Conservation (phyloP, 176 grass and related monocot genomes). For the Carex pumila region DNA sequence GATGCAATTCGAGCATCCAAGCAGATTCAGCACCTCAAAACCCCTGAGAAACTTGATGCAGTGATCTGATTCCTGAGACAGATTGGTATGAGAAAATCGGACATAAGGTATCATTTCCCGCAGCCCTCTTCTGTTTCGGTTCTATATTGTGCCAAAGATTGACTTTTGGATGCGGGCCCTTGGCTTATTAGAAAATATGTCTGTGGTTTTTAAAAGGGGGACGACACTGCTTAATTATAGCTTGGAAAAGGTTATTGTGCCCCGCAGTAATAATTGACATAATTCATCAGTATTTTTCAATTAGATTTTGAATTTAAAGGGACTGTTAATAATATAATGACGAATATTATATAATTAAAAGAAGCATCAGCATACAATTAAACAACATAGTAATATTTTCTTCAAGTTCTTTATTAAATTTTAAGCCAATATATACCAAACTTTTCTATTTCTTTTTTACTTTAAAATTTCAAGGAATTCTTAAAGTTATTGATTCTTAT, state of each 20-base stretch:
- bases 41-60: neutral
- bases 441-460: no score
- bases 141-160: constrained; percentile 6
- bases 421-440: no score
- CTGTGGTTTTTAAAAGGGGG: neutral
- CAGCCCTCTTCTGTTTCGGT: neutral
- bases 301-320: no score
- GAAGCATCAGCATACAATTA: no score
- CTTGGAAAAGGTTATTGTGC: neutral
- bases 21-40: neutral
- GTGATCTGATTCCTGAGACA: neutral
- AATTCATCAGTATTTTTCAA: no score
- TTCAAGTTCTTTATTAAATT: no score
- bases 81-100: neutral
- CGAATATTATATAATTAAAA: no score
- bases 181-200: neutral
- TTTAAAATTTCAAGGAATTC: no score
- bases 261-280: neutral
- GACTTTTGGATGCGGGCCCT: constrained; percentile 17
- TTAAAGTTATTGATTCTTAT: no score
- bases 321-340: no score
- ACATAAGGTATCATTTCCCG: neutral
- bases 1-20: neutral
- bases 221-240: neutral
- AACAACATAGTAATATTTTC: no score